Evolutionary conservation across 2,329 filamentous ascomycete genomes (phyloP).

Genomic region (Colletotrichum simmondsii): DNA sequence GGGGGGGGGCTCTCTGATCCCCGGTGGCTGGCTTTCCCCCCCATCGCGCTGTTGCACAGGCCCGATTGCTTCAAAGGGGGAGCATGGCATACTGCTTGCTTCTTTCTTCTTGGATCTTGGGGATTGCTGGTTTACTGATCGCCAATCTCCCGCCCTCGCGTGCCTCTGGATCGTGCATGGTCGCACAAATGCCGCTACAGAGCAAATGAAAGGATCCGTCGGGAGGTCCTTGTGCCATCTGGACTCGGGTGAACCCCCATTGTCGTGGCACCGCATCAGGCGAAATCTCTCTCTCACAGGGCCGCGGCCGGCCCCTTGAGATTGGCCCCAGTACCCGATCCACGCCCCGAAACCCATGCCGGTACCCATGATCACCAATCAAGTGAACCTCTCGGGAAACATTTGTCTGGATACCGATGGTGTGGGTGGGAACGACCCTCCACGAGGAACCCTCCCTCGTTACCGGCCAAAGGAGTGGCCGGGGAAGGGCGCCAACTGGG

Average conservation of each 20-base stretch:
- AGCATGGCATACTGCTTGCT: background rate
- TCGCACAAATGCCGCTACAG: background rate
- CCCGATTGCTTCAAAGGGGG: constrained; percentile 1
- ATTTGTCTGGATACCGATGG: constrained; percentile 21
- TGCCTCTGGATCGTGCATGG: constrained; percentile 1
- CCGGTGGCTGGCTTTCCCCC: constrained; percentile 5
- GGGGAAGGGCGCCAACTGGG: background rate
- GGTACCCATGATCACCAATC: background rate
- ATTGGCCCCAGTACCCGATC: constrained; percentile 9
- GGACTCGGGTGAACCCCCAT: background rate
- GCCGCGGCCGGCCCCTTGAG: background rate
- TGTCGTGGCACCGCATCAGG: background rate
- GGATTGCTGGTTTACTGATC: constrained; percentile 8
- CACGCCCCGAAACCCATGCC: background rate
- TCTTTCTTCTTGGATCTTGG: background rate
- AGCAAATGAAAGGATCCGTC: constrained; percentile 1
- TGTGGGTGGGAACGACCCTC: constrained; percentile 8
- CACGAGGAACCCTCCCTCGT: background rate
- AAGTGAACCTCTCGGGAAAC: background rate
- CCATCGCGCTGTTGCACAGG: background rate
- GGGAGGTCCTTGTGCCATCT: background rate
- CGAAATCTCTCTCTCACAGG: too few species aligned
- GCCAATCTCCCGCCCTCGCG: background rate
- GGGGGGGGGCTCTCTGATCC: background rate
- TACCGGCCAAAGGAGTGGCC: background rate